Evolutionary conservation across 2,329 filamentous ascomycete species (phyloP).

Genomic region (Rhytidhysteron rufulum): DNA sequence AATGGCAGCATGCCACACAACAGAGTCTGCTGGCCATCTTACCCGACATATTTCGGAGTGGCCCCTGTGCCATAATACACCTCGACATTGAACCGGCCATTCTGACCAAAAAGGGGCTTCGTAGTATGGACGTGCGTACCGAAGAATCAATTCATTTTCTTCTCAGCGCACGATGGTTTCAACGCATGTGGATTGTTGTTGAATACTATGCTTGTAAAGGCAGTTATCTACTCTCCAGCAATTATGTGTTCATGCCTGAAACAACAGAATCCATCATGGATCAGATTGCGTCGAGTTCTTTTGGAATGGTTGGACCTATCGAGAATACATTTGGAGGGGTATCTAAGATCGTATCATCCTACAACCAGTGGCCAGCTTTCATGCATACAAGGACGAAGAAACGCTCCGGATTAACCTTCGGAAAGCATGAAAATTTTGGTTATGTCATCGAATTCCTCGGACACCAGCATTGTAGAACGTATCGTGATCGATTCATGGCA

Average conservation of each 20-base stretch:
- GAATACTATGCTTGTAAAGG: conserved; percentile 5
- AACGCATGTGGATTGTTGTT: conserved; percentile 7
- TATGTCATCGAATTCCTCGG: conserved; percentile 8
- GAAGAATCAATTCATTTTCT: conserved; percentile 1
- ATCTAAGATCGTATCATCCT: neutral
- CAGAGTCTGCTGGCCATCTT: conserved; percentile 5
- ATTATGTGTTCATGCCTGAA: conserved; percentile 7
- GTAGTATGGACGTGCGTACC: neutral
- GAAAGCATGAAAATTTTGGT: conserved; percentile 7
- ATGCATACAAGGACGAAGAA: conserved; percentile 5
- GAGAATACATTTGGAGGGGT: neutral
- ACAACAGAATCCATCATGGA: conserved; percentile 5
- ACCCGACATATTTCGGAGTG: conserved; percentile 6
- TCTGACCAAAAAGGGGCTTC: neutral
- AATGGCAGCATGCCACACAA: conserved; percentile 7
- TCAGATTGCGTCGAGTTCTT: neutral
- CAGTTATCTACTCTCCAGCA: conserved; percentile 5
- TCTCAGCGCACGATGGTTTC: conserved; percentile 7
- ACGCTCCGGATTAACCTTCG: too few species aligned
- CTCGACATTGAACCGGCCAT: conserved; percentile 3
- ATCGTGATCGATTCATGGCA: conserved; percentile 7
- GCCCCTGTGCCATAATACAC: conserved; percentile 6
- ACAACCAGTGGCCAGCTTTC: neutral
- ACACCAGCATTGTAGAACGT: conserved; percentile 7
- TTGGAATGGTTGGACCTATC: neutral